A percentile compares a stretch with the other conserved stretches of the same genome.
phyloP scores from a whole-genome alignment of 179 eudicot genomes.

The Silene noctiflora region DNA sequence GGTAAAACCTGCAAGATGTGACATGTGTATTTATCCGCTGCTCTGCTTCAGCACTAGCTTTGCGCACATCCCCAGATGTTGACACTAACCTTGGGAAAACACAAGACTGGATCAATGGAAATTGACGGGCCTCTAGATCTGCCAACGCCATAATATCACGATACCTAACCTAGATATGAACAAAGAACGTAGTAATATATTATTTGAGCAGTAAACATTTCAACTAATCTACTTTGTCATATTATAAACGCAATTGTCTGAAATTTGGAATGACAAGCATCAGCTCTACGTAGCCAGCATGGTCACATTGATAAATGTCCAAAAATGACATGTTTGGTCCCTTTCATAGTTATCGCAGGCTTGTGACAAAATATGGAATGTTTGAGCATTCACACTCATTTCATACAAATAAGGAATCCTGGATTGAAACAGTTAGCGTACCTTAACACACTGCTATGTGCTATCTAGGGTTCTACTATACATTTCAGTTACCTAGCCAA shows the following conservation, averaged over 20 bases:
- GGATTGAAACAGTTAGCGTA: neutral
- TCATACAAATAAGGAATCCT: neutral
- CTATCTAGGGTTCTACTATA: neutral
- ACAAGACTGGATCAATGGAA: conserved; percentile 90
- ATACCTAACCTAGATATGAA: conserved; percentile 58
- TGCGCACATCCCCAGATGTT: conserved; percentile 65
- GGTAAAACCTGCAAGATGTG: conserved; percentile 63
- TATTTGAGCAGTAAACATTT: conserved; percentile 2
- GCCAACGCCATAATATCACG: conserved; percentile 62
- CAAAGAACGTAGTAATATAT: neutral
- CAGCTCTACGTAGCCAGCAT: neutral
- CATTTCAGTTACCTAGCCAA: neutral
- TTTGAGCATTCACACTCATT: neutral
- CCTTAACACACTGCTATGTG: neutral
- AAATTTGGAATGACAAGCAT: neutral
- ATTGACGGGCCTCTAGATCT: conserved; percentile 77
- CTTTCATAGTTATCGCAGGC: neutral
- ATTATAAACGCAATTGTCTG: neutral
- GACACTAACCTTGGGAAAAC: conserved; percentile 73
- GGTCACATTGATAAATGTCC: neutral
- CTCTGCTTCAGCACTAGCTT: conserved; percentile 91
- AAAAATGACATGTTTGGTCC: neutral
- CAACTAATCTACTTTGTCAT: neutral
- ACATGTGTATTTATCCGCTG: conserved; percentile 57
- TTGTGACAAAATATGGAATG: neutral